Evolutionary conservation across 345 rosid species (phyloP), one percentile per base, ranked within the genome.

Genomic region (Arabidopsis thaliana): DNA sequence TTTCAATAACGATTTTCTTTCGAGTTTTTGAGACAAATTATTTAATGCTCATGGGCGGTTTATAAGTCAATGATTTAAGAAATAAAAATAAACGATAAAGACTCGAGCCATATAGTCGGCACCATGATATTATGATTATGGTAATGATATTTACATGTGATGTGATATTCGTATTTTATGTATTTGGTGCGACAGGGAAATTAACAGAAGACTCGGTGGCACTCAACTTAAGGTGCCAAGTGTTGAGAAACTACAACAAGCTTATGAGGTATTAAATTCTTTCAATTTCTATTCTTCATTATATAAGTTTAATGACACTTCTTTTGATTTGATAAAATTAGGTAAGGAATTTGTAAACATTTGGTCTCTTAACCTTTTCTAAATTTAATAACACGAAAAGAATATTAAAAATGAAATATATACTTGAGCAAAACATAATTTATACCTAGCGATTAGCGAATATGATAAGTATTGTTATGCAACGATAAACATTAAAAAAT

Each of bases 161-260:
- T n/a, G 23, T 32, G 38, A 41, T 16, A 16, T 16, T 16, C 20
- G 20, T 46, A 32, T 1, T 3, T 50, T 72, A 5, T 59, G 14
- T 41, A 22, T 36, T 52, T 46, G 49, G 14, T 24, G 72, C 60
- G 32, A 38, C 79, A 89, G 98, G 63, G 80, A 85, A 69, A 84
- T 87, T 49, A 93, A 93, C 76, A 78, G 56, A 71, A 86, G 76
- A 76, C 79, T 89, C 23, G 86, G 88, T 52, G 87, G 88, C 77
- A 83, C 93, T 7, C 97, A 91, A 52, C 71, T 91, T 56, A 78
- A 83, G 56, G 81, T 87, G 44, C 98, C 98, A 11, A 67, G 77
- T 60, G 74, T 48, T n/a, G 28, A 60, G 0, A 78, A 72, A 4
- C 79, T 93, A 28, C 3, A 61, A 6, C 8, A 48, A 48, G 94